phyloP scores from a whole-genome alignment of 2,329 filamentous ascomycete genomes.

The Uncinocarpus reesii region DNA sequence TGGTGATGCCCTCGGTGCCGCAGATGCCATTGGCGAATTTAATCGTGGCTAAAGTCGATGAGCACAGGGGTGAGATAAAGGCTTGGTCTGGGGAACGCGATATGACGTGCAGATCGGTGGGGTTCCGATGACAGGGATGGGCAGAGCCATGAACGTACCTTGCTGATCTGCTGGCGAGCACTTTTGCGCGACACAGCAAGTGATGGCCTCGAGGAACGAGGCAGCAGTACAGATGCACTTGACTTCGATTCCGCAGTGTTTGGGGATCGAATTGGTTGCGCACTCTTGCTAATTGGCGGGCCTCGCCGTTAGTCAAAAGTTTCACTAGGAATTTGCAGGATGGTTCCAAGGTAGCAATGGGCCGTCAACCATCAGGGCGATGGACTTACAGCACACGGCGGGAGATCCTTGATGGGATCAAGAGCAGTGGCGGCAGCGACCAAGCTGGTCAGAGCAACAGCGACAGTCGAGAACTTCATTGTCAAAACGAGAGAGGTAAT shows the following conservation, averaged over 20 bases:
- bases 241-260: slow-evolving; percentile 35
- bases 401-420: slow-evolving; percentile 34
- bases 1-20: slow-evolving; percentile 28
- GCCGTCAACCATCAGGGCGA: too few species aligned
- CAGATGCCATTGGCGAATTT: slow-evolving; percentile 32
- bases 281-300: slow-evolving; percentile 27
- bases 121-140: too few species aligned
- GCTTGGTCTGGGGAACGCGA: background rate
- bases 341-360: background rate
- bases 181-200: slow-evolving; percentile 41
- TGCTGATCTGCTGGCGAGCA: slow-evolving; percentile 38
- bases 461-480: slow-evolving; percentile 44
- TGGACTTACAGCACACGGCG: slow-evolving; percentile 47
- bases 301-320: background rate
- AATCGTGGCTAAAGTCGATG: slow-evolving; percentile 24
- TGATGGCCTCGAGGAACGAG: slow-evolving; percentile 40
- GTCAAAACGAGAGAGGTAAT: slow-evolving; percentile 12
- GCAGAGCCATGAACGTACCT: slow-evolving; percentile 26
- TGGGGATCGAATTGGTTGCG: slow-evolving; percentile 34
- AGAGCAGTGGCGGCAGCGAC: slow-evolving; percentile 42
- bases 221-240: slow-evolving; percentile 41
- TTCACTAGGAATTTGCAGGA: background rate
- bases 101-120: background rate
- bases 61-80: background rate
- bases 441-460: slow-evolving; percentile 46